Percentiles rank a stretch among this genome's conserved stretches.
Conservation (phyloP, 2,329 filamentous ascomycete species). For the Zymoseptoria pseudotritici region DNA sequence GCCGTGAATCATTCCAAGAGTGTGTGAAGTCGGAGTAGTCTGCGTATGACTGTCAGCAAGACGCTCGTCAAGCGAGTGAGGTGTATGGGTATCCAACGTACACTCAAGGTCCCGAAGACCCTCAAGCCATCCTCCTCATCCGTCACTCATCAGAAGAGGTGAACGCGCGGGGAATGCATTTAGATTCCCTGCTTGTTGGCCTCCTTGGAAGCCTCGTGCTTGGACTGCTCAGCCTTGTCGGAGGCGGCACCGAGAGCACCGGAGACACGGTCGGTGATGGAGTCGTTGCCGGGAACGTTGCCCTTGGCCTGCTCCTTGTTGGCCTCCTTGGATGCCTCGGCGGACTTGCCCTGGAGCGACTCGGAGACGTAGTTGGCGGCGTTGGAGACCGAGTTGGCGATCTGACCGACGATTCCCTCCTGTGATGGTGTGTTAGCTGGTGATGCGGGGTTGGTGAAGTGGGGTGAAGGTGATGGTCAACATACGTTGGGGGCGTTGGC, state of each 20-base stretch:
- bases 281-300: conserved; percentile 50
- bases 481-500: conserved; percentile 33
- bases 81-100: background rate
- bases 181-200: conserved; percentile 41
- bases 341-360: conserved; percentile 50
- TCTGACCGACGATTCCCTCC: conserved; percentile 38
- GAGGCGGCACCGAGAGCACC: conserved; percentile 45
- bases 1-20: background rate
- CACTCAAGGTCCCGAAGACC: background rate
- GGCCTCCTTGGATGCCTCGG: conserved; percentile 57
- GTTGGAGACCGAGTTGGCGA: conserved; percentile 39
- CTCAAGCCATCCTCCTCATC: background rate
- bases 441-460: conserved; percentile 34
- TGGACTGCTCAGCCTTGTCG: conserved; percentile 48
- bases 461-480: conserved; percentile 8
- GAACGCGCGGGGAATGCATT: background rate
- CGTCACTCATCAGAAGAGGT: background rate
- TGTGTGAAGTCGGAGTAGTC: background rate
- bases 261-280: conserved; percentile 46
- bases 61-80: background rate
- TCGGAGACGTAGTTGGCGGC: conserved; percentile 63
- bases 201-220: conserved; percentile 44
- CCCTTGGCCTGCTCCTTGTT: conserved; percentile 56
- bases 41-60: background rate
- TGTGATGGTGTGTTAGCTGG: conserved; percentile 38